These are phyloP conservation scores for Zymoseptoria tritici DNA, from an alignment of 2,329 filamentous ascomycete genomes.

Conservation along the genomic window DNA sequence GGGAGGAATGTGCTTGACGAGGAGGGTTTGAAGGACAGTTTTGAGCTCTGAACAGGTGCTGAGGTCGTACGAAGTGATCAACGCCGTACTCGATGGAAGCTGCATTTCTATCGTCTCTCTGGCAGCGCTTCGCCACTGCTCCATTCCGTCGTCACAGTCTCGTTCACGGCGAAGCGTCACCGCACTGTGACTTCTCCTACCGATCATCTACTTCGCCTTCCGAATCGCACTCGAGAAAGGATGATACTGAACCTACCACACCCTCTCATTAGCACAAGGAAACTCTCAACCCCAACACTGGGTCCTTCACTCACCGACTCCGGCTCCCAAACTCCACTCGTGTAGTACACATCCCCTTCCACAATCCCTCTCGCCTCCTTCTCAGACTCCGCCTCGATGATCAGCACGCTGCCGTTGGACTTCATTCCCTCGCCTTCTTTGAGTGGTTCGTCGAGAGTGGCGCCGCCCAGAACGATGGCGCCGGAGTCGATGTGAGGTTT, in stretches of 20 bases:
- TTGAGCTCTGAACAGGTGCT: neutral
- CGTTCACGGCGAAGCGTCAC: neutral
- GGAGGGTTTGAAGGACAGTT: neutral
- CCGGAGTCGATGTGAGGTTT: constrained; percentile 48
- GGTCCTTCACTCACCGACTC: constrained; percentile 31
- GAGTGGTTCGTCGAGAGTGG: constrained; percentile 57
- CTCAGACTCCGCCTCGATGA: constrained; percentile 58
- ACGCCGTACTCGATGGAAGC: no score
- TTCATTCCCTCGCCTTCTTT: constrained; percentile 56
- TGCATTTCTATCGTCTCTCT: neutral
- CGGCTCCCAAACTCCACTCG: constrained; percentile 68
- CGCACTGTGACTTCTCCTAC: neutral
- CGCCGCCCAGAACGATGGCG: constrained; percentile 59
- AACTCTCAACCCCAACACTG: neutral
- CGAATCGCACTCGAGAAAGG: neutral
- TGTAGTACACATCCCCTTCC: constrained; percentile 65
- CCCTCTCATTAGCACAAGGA: neutral
- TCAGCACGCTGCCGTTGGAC: constrained; percentile 67
- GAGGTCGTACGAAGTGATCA: no score
- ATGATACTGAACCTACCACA: neutral
- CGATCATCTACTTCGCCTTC: neutral
- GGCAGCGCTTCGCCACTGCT: neutral
- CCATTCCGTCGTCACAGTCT: neutral
- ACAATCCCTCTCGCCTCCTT: constrained; percentile 63
- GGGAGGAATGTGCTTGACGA: constrained; percentile 3